phyloP scores from a whole-genome alignment of 2,329 filamentous ascomycete species.

The Byssothecium circinans region DNA sequence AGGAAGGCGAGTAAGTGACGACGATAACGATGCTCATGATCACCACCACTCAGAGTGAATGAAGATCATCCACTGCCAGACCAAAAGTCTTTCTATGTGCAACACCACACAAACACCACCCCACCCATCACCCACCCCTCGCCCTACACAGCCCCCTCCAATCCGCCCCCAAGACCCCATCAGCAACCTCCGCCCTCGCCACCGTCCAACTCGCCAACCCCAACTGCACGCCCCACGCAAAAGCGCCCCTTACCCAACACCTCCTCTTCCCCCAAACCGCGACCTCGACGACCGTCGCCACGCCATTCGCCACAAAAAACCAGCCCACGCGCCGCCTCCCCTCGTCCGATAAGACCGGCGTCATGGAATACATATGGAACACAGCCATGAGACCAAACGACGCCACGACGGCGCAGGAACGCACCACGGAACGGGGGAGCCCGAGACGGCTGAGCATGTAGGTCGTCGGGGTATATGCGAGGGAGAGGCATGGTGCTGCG shows the following conservation, averaged over 20 bases:
- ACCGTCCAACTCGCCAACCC: constrained; percentile 41
- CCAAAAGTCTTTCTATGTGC: too few species aligned
- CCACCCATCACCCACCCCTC: too few species aligned
- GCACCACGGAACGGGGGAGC: constrained; percentile 34
- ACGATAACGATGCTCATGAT: too few species aligned
- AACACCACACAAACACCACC: too few species aligned
- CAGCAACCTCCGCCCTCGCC: constrained; percentile 34
- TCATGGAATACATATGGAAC: constrained; percentile 45
- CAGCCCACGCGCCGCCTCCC: constrained; percentile 38
- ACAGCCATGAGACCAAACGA: constrained; percentile 45
- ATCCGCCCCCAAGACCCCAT: constrained; percentile 33
- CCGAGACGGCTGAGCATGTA: constrained; percentile 33
- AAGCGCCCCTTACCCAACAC: constrained; percentile 32
- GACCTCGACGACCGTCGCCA: constrained; percentile 36
- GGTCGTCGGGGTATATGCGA: constrained; percentile 45
- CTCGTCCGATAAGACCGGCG: constrained; percentile 37
- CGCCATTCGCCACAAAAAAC: constrained; percentile 47
- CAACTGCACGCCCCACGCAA: constrained; percentile 42
- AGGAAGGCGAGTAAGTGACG: too few species aligned
- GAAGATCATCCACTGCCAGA: too few species aligned
- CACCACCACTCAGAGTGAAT: too few species aligned
- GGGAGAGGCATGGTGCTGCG: constrained; percentile 43
- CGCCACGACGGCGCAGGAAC: constrained; percentile 40
- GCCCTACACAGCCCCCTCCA: constrained; percentile 35
- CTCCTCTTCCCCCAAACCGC: constrained; percentile 41